Evolutionary conservation across 352 stramenopile species (phyloP), one percentile per base, ranked within the genome.

Genomic region (Elongisporangium prolatum): DNA sequence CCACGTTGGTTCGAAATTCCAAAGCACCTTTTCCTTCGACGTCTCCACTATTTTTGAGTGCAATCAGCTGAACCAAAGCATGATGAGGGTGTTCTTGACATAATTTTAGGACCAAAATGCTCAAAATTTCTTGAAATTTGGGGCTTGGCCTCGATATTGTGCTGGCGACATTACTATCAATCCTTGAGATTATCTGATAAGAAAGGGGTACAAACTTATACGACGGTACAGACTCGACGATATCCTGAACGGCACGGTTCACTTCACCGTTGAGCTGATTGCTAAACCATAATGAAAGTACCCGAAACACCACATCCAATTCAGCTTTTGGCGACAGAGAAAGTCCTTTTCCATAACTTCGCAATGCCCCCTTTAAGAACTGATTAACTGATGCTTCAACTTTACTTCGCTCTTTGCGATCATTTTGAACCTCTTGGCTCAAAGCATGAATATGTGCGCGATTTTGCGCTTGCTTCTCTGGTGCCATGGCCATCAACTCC

Each of bases 111-210:
- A 99, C 86, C 6, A 99, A 66, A 17, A 76, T 66, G 22, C 84
- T 81, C 14, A 99, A 67, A 1, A 85, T 86, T 11, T 67, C 78
- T 73, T 98, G 84, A 71, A 98, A 98, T 5, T 63, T 49, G 55
- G 59, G 28, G 2, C 38, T 51, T 38, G 25, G 48, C 4, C 48
- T 20, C 20, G 20, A 21, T 21, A 54, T 59, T 17, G 57, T 52
- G 9, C 25, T 50, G 14, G 71, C 55, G 47, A 52, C 55, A 48
- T 59, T 60, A 53, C 65, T 81, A 34, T 89, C 97, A 20, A 99
- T 89, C 0, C 97, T 81, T 21, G 96, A 98, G 56, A 99, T 98
- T 21, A 99, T 93, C 77, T 99, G 97, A 67, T 99, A 99, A 17
- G 91, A 97, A 10, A 99, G 72, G 17, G 96, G 94, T 21, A 99